Conservation (phyloP, 257 asterid genomes). For the Gentiana dahurica region DNA sequence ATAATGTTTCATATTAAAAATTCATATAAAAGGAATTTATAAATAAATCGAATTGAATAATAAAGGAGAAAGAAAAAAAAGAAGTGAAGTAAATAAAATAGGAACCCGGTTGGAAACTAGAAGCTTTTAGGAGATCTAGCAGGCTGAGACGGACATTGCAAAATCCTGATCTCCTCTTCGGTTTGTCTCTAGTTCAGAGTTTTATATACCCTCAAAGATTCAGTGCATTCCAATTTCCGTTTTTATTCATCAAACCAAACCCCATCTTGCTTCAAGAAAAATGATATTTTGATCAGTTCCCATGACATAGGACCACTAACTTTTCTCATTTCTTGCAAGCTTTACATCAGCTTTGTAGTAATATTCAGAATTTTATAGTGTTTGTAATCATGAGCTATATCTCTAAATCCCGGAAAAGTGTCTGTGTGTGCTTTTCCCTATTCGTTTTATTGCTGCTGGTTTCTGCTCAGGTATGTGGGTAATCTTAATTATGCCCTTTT, state of each 20-base stretch:
- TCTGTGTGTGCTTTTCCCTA: conserved; percentile 5
- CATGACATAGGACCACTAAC: background rate
- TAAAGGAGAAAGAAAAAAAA: too few relatives aligned
- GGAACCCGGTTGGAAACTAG: too few relatives aligned
- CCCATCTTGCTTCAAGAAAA: conserved; percentile 1
- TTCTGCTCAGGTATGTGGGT: conserved; percentile 20
- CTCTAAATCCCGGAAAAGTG: conserved; percentile 4
- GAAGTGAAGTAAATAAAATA: too few relatives aligned
- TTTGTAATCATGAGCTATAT: conserved; percentile 14
- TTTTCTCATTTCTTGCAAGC: background rate
- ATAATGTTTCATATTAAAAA: too few relatives aligned
- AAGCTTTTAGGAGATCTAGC: conserved; percentile 12
- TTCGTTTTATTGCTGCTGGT: conserved; percentile 12
- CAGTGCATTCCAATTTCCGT: background rate
- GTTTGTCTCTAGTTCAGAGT: conserved; percentile 1
- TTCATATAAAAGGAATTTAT: too few relatives aligned
- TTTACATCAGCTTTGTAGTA: background rate
- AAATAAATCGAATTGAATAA: too few relatives aligned
- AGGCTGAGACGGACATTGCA: conserved; percentile 2
- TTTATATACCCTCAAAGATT: background rate
- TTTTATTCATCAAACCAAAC: background rate
- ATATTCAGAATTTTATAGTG: background rate
- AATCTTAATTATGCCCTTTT: background rate
- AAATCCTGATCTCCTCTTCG: conserved; percentile 8
- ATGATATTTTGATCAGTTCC: background rate